Evolutionary conservation across 164 flowering plant genomes (phyloP).

Genomic region (Tetrastigma voinierianum): DNA sequence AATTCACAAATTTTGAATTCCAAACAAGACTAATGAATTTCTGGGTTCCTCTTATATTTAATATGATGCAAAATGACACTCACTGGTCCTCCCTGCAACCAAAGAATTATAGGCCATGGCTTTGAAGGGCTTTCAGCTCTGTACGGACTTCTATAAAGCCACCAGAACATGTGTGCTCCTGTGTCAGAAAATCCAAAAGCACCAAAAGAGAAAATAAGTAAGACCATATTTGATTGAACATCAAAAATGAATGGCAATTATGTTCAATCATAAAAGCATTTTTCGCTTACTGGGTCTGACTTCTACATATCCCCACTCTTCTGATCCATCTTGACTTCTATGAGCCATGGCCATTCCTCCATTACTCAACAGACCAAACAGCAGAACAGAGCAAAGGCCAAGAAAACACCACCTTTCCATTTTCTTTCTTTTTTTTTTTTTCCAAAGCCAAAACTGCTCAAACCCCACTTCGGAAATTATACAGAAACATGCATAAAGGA

Average conservation of each 20-base stretch:
- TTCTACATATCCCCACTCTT: conserved; percentile 59
- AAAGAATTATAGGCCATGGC: conserved; percentile 58
- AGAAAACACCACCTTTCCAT: neutral
- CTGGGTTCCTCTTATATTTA: too few relatives aligned
- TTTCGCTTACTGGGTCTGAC: conserved; percentile 57
- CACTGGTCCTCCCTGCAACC: conserved; percentile 69
- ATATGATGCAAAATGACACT: conserved; percentile 17
- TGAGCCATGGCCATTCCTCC: conserved; percentile 17
- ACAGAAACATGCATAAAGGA: neutral
- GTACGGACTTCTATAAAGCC: conserved; percentile 53
- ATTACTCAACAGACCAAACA: conserved; percentile 16
- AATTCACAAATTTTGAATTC: too few relatives aligned
- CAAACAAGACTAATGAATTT: neutral
- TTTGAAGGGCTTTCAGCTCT: conserved; percentile 42
- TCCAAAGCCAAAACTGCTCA: neutral
- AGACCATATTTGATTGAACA: neutral
- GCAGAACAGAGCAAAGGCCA: conserved; percentile 3
- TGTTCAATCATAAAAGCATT: neutral
- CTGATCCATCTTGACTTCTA: conserved; percentile 31
- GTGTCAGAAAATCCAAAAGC: conserved; percentile 2
- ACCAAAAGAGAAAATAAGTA: neutral
- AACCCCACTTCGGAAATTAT: conserved; percentile 7
- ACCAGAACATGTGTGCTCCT: conserved; percentile 71
- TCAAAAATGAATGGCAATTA: neutral
- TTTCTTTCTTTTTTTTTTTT: conserved; percentile 22